phyloP scores from a whole-genome alignment of 768 basidiomycete species.

The Leccinum aurantiacum region DNA sequence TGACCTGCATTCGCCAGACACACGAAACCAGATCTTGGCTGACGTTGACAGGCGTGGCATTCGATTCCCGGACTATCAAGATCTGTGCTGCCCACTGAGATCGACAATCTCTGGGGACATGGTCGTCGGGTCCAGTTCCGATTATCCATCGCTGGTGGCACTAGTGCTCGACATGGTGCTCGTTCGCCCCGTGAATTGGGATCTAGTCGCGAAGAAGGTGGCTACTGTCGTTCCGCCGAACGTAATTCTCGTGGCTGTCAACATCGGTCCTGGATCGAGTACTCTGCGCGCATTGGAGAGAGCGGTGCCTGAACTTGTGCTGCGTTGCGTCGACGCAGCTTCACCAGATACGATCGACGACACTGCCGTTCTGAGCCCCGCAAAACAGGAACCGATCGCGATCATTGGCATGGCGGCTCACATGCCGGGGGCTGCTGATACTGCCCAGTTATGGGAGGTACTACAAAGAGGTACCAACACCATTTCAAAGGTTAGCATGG shows the following conservation, averaged over 20 bases:
- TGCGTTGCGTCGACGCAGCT: too few relatives aligned
- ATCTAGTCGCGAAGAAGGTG: slow-evolving; percentile 25
- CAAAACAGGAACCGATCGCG: slow-evolving; percentile 55
- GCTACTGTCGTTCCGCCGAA: too few relatives aligned
- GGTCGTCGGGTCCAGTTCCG: slow-evolving; percentile 22
- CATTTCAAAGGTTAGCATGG: slow-evolving; percentile 47
- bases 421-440: slow-evolving; percentile 48
- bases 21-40: slow-evolving; percentile 41
- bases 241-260: slow-evolving; percentile 39
- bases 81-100: slow-evolving; percentile 50
- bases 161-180: slow-evolving; percentile 43
- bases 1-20: slow-evolving; percentile 17
- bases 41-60: slow-evolving; percentile 48
- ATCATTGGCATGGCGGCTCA: slow-evolving; percentile 71
- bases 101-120: slow-evolving; percentile 45
- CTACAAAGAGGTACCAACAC: slow-evolving; percentile 58
- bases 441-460: slow-evolving; percentile 55
- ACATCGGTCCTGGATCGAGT: slow-evolving; percentile 41
- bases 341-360: not conserved
- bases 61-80: slow-evolving; percentile 46
- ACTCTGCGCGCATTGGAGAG: too few relatives aligned
- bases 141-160: slow-evolving; percentile 36
- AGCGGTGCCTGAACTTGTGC: too few relatives aligned
- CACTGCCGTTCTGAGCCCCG: not conserved
- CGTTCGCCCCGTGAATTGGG: slow-evolving; percentile 54